Evolutionary conservation across 352 stramenopile genomes (phyloP).

Genomic region (Phytophthora nicotianae): DNA sequence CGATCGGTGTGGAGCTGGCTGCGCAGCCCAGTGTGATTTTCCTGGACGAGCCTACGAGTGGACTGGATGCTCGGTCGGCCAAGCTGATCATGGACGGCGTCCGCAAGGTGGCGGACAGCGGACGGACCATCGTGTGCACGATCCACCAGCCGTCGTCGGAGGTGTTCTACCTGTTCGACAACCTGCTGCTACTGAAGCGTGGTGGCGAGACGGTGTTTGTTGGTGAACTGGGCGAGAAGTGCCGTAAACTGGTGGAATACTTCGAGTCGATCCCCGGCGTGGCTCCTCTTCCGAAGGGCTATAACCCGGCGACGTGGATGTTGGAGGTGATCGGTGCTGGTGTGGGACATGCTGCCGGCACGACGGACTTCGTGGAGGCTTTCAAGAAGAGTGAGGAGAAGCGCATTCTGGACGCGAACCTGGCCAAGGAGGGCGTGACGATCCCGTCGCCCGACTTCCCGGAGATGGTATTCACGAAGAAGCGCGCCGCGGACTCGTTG

Average conservation of each 20-base stretch:
- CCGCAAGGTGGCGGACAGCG: conserved; percentile 71
- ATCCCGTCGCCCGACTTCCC: conserved; percentile 33
- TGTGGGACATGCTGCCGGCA: conserved; percentile 14
- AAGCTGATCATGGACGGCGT: conserved; percentile 80
- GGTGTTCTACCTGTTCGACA: conserved; percentile 88
- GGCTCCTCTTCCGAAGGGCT: conserved; percentile 30
- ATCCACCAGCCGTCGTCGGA: conserved; percentile 91
- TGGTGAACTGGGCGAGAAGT: conserved; percentile 49
- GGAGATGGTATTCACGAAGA: conserved; percentile 42
- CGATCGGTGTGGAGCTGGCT: conserved; percentile 74
- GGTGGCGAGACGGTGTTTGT: conserved; percentile 57
- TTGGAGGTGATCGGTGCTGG: conserved; percentile 49
- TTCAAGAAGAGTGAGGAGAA: conserved; percentile 37
- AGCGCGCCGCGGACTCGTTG: conserved; percentile 38
- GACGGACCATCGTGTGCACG: conserved; percentile 82
- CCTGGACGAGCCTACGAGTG: conserved; percentile 69
- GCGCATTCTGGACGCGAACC: conserved; percentile 21
- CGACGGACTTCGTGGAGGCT: conserved; percentile 42
- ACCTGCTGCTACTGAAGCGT: conserved; percentile 46
- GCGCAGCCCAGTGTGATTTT: conserved; percentile 81
- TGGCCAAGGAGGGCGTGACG: conserved; percentile 43
- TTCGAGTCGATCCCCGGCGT: conserved; percentile 35
- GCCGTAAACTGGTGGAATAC: conserved; percentile 35
- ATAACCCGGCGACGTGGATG: conserved; percentile 72
- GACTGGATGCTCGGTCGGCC: conserved; percentile 72